These are phyloP conservation scores for Psilocybe cubensis DNA, from an alignment of 768 basidiomycete species.

Conservation along the genomic window DNA sequence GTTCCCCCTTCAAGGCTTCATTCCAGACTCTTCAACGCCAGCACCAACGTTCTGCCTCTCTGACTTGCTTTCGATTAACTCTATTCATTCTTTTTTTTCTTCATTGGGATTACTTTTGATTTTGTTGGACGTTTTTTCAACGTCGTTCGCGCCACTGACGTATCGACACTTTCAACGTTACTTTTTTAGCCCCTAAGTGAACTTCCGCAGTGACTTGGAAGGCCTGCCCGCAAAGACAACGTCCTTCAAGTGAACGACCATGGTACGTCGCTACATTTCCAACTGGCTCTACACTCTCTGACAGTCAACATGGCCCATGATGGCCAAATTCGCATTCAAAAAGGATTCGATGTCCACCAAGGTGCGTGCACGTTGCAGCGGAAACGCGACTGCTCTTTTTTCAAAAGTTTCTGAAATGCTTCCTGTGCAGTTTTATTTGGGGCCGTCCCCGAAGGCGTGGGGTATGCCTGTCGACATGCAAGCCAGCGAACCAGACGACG, in stretches of 20 bases:
- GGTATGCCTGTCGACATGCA: slow-evolving; percentile 37
- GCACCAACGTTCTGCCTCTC: too few relatives aligned
- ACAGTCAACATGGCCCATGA: not conserved
- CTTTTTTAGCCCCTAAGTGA: not conserved
- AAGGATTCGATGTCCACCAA: not conserved
- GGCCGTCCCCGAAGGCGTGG: slow-evolving; percentile 48
- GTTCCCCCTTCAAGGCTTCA: too few relatives aligned
- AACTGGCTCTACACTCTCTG: too few relatives aligned
- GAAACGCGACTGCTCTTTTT: not conserved
- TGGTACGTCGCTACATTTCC: not conserved
- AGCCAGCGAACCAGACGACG: slow-evolving; percentile 52
- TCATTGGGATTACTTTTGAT: not conserved
- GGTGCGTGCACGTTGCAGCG: not conserved
- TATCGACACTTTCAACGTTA: not conserved
- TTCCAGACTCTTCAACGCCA: too few relatives aligned
- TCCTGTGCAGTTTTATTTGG: slow-evolving; percentile 27
- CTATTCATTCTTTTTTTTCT: not conserved
- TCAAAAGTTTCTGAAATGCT: not conserved
- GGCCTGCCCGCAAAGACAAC: not conserved
- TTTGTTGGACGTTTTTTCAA: not conserved
- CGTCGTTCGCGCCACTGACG: not conserved
- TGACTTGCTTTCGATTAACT: not conserved
- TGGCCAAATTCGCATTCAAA: not conserved
- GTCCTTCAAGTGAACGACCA: not conserved
- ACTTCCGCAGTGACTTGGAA: not conserved